phyloP scores from a whole-genome alignment of 148 eudicot genomes.

The Talinum fruticosum region DNA sequence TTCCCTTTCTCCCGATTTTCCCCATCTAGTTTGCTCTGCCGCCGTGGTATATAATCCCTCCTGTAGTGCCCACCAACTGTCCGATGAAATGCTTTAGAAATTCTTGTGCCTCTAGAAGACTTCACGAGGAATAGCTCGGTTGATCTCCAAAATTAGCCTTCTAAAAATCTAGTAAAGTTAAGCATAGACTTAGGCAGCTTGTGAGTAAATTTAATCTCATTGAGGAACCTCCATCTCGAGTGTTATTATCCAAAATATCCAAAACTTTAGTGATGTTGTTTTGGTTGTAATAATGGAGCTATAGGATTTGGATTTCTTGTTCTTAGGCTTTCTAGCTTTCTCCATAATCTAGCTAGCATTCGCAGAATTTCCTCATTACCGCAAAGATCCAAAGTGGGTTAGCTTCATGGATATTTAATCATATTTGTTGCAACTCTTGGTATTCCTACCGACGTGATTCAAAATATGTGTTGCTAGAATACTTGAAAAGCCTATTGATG shows the following conservation, averaged over 20 bases:
- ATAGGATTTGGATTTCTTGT: not conserved
- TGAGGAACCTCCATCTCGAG: not conserved
- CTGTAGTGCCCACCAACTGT: too few relatives aligned
- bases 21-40: too few relatives aligned
- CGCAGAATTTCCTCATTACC: constrained; percentile 29
- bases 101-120: too few relatives aligned
- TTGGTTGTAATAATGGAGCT: not conserved
- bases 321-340: not conserved
- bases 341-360: not conserved
- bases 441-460: not conserved
- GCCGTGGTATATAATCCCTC: too few relatives aligned
- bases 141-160: too few relatives aligned
- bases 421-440: not conserved
- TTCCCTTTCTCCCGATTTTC: too few relatives aligned
- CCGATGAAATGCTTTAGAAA: too few relatives aligned
- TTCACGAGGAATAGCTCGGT: too few relatives aligned
- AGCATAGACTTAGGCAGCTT: not conserved
- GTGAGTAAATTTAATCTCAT: not conserved
- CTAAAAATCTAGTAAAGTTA: not conserved
- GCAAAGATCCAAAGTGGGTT: constrained; percentile 66
- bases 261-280: constrained; percentile 10
- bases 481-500: not conserved
- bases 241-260: not conserved
- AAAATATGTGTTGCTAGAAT: too few relatives aligned
- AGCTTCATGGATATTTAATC: constrained; percentile 38